Percentiles rank a stretch among this genome's conserved stretches.
Conservation (phyloP, 768 basidiomycete species). For the Mycena amicta region DNA sequence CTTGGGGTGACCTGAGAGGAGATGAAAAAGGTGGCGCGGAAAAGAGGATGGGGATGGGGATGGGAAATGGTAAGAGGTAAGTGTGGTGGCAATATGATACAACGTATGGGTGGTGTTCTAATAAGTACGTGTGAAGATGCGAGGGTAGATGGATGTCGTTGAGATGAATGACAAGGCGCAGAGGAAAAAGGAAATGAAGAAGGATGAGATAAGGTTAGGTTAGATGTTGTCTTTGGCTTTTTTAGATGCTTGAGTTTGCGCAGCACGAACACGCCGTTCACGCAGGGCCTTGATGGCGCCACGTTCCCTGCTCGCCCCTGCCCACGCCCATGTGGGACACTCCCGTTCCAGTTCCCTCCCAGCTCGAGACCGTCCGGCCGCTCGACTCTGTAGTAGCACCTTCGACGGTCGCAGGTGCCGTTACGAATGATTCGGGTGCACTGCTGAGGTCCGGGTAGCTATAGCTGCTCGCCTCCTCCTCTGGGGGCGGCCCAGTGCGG, state of each 20-base stretch:
- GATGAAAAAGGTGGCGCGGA: not conserved
- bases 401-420: conserved; percentile 60
- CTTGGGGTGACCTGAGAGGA: not conserved
- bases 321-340: conserved; percentile 40
- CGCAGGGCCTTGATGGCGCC: conserved; percentile 17
- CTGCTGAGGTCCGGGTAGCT: conserved; percentile 69
- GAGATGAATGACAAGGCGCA: too few species aligned
- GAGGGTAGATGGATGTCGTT: conserved; percentile 5
- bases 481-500: conserved; percentile 14
- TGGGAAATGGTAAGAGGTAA: not conserved
- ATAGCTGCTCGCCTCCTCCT: conserved; percentile 27
- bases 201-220: conserved; percentile 12
- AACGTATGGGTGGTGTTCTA: conserved; percentile 31
- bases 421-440: conserved; percentile 69
- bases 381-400: conserved; percentile 56
- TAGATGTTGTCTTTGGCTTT: not conserved
- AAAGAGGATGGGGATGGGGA: too few species aligned
- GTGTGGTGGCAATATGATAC: conserved; percentile 20
- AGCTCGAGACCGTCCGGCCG: conserved; percentile 48
- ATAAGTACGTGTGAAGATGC: conserved; percentile 30
- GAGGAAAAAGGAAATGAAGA: not conserved
- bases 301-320: conserved; percentile 32
- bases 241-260: not conserved
- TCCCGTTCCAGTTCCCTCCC: conserved; percentile 46
- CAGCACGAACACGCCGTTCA: conserved; percentile 12